These are phyloP conservation scores for Aegilops bicornis DNA, from an alignment of 176 grass and related monocot genomes.

Conservation along the genomic window DNA sequence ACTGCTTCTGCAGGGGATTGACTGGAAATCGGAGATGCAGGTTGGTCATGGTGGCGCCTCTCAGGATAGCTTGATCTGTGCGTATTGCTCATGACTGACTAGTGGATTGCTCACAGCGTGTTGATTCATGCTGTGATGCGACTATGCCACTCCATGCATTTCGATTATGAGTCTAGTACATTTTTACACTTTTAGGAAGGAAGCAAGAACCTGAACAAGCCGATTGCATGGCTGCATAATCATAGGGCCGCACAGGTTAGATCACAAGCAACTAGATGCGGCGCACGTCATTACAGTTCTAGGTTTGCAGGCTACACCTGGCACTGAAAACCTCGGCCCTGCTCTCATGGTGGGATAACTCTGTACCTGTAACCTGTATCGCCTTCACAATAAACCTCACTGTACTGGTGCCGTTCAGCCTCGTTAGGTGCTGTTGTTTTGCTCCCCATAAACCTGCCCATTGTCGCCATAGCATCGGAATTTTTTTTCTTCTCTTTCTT, in stretches of 20 bases:
- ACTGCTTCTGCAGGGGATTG: too few species aligned
- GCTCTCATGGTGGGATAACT: background rate
- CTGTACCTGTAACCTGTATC: background rate
- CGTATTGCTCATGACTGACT: too few species aligned
- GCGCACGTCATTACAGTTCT: background rate
- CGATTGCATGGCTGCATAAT: background rate
- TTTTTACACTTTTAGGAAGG: background rate
- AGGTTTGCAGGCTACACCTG: background rate
- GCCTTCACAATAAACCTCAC: background rate
- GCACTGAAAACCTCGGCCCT: background rate
- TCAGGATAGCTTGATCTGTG: background rate
- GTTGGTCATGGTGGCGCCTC: background rate
- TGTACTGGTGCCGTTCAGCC: slow-evolving; percentile 1
- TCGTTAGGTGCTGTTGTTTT: background rate
- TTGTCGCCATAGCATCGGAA: background rate
- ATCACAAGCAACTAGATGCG: background rate
- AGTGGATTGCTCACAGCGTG: too few species aligned
- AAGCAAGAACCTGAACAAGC: background rate
- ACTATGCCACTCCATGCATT: background rate
- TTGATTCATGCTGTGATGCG: too few species aligned
- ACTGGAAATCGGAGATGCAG: background rate
- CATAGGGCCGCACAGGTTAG: too few species aligned
- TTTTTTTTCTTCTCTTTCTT: background rate
- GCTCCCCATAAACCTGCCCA: background rate
- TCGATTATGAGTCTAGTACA: too few species aligned